Base-by-base conservation (phyloP, 2,329 filamentous ascomycete genomes). In the Penicillium palitans region DNA sequence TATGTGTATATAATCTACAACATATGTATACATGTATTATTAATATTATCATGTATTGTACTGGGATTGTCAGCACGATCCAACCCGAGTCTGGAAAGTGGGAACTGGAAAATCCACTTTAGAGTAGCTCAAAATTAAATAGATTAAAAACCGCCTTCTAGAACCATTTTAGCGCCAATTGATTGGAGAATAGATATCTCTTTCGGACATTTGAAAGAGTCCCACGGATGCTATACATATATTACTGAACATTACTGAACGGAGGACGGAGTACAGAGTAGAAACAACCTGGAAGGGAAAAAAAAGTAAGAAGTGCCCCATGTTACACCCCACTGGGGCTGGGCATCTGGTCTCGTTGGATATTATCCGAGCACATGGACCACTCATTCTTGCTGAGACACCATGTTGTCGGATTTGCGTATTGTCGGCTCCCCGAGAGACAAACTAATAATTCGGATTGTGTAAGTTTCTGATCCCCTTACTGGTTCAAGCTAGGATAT, bases 131-230 rank as follows among this genome's bases (percentile, higher is more conserved):
- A 29, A 19, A 40, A 35, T 57, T 40, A 25, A 45, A 52, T 55
- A 52, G 3, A 52, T 63, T 50, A 60, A 59, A 60, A 56, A 60
- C 50, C 24, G 60, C 54, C 61, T 66, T 67, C 64, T 66, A 65
- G 65, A 67, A 66, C 55, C 29, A 48, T 55, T 62, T 57, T 62
- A 60, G 55, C 54, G 49, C 53, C 51, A 55, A 29, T 53, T 58
- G 44, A 52, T 35, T 39, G 21, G 21, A 46, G 24, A 46, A 40
- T 35, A 39, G n/a, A 39, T 40, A 47, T 41, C n/a, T 53, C 31
- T 45, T 45, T 33, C 49, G 33, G 19, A 19, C 7, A 24, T 46
- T 21, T 4, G 29, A 25, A 35, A 25, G 19, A 35, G 40, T 45
- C 35, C 12, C 50, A 44, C 21, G 33, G 42, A 29, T 52, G 37